Evolutionary conservation across 345 rosid genomes (phyloP).

Genomic region (Eucalyptus regnans): DNA sequence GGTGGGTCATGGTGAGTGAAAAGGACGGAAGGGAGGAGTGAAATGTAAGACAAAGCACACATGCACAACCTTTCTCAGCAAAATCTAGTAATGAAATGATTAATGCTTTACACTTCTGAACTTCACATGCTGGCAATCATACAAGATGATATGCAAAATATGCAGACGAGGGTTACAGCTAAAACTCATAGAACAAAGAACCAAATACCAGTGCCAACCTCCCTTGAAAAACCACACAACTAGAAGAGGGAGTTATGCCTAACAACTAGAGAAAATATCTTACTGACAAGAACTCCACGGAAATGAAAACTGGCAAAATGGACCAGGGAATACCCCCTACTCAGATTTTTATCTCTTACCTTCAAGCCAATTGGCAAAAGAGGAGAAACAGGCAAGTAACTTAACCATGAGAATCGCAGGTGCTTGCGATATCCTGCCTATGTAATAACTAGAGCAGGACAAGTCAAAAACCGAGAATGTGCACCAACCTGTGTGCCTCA

Average conservation of each 20-base stretch:
- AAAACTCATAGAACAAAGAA: neutral
- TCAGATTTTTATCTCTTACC: neutral
- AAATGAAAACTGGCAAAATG: neutral
- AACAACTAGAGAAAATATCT: neutral
- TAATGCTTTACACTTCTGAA: neutral
- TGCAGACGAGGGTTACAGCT: neutral
- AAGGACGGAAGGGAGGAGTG: neutral
- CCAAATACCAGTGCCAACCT: neutral
- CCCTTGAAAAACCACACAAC: neutral
- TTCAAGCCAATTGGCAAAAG: neutral
- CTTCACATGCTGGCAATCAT: neutral
- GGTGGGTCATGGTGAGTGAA: neutral
- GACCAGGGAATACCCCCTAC: neutral
- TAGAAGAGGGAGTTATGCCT: neutral
- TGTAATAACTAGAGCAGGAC: neutral
- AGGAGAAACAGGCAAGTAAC: neutral
- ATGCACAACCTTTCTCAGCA: neutral
- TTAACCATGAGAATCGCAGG: neutral
- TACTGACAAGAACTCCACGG: neutral
- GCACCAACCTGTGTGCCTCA: neutral
- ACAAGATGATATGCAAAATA: neutral
- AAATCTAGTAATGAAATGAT: neutral
- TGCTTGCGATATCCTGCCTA: neutral
- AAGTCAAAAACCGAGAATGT: neutral
- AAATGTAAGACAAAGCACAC: neutral